phyloP scores from a whole-genome alignment of 2,329 filamentous ascomycete species.

The Thielaviopsis populi region DNA sequence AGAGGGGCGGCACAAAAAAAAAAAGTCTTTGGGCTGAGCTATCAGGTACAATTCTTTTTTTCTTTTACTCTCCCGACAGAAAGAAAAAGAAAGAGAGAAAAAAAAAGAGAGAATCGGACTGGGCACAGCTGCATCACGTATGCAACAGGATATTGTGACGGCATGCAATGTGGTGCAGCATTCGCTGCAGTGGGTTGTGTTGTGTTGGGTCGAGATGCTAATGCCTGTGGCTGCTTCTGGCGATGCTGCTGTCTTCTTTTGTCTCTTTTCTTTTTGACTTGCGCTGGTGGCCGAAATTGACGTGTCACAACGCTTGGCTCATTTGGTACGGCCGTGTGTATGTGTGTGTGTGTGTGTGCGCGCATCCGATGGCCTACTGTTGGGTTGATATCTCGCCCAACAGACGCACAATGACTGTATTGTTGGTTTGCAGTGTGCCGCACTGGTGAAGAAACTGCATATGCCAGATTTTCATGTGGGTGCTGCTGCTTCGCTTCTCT shows the following conservation, averaged over 20 bases:
- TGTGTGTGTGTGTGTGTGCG: not conserved
- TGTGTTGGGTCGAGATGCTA: not conserved
- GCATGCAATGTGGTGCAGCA: not conserved
- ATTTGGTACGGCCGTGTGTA: not conserved
- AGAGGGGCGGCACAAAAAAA: not conserved
- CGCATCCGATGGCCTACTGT: not conserved
- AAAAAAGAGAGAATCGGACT: not conserved
- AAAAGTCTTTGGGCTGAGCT: not conserved
- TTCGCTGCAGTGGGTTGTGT: not conserved
- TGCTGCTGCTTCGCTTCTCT: not conserved
- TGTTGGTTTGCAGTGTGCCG: not conserved
- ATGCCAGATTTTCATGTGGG: not conserved
- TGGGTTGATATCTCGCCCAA: not conserved
- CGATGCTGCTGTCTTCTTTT: not conserved
- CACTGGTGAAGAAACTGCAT: not conserved
- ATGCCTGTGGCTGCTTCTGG: conserved; percentile 1
- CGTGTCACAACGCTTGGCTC: conserved; percentile 1
- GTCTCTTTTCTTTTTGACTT: not conserved
- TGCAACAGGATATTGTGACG: conserved; percentile 2
- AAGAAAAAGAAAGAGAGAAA: not conserved
- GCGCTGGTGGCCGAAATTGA: not conserved
- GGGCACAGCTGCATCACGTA: conserved; percentile 1
- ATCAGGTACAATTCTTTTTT: not conserved
- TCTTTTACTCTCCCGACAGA: not conserved
- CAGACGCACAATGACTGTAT: not conserved